Base-by-base conservation (phyloP, 2,329 filamentous ascomycete genomes). In the Verticillium isaacii region DNA sequence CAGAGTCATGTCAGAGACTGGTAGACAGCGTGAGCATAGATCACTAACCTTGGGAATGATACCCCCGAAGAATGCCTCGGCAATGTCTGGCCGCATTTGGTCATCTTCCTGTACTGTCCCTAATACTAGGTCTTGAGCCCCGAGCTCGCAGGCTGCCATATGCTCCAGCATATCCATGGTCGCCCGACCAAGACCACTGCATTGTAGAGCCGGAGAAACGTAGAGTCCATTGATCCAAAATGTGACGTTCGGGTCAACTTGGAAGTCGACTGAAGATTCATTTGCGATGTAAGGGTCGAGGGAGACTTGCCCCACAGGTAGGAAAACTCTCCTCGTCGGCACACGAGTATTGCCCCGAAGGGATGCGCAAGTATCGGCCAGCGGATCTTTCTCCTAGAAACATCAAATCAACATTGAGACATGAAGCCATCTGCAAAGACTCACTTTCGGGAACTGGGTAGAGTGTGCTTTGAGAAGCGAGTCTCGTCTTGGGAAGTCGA, bases 171-270 rank as follows among this genome's bases (percentile, higher is more conserved):
- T 59, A 14, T 72, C 70, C 71, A 73, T 73, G 0, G 71, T 70
- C 6, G 68, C 70, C 1, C 71, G 45, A 0, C 71, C 71, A 0
- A 73, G 59, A 2, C 71, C 71, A 8, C 65, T 61, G 36, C 66
- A 65, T n/a, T 64, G 68, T 2, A 73, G 57, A 7, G 66, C 66
- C 5, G 64, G 55, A 0, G 70, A 66, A 1, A 73, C 67, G 32
- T 69, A 73, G 7, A 73, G 68, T 0, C 65, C 71, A 54, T 73
- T 73, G 45, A 73, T 73, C 71, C 71, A 73, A 56, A 68, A 72
- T 7, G 69, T 41, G 3, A 57, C 59, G 1, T 67, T 61, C 0
- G 54, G 29, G 0, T 70, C 68, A 3, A 73, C 59, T 1, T 70
- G 63, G 0, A 73, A 57, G 0, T 57, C n/a, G 3, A 71, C 61